These are phyloP conservation scores for Salix suchowensis DNA, from an alignment of 345 rosid species.

Conservation along the genomic window DNA sequence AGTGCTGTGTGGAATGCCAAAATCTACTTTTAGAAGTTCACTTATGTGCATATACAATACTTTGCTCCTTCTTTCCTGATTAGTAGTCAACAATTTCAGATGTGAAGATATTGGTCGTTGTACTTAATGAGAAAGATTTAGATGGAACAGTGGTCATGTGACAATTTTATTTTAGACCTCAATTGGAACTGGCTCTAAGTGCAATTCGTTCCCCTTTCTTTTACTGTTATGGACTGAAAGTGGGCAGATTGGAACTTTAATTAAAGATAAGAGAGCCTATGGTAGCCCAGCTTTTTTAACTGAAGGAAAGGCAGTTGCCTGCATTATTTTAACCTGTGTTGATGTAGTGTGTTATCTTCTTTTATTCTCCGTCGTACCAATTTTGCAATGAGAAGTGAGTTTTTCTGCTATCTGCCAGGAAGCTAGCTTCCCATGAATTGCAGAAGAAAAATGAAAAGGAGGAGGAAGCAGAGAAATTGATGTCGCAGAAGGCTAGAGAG, in stretches of 20 bases:
- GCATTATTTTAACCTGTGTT: background rate
- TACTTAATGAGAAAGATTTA: too few species aligned
- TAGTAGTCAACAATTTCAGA: background rate
- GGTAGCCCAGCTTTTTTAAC: background rate
- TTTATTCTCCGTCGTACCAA: background rate
- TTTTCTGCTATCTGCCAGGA: constrained; percentile 40
- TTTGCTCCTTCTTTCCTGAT: background rate
- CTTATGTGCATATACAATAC: too few species aligned
- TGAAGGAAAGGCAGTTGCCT: background rate
- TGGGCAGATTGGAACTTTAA: background rate
- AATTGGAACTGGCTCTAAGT: background rate
- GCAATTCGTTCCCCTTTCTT: background rate
- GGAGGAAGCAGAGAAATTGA: constrained; percentile 71
- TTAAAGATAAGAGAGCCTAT: background rate
- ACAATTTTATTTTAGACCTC: background rate
- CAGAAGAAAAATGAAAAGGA: constrained; percentile 79
- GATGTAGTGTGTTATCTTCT: background rate
- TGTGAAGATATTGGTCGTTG: background rate
- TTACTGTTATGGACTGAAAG: background rate
- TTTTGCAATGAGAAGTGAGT: constrained; percentile 1
- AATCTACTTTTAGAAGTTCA: too few species aligned
- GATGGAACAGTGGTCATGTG: background rate
- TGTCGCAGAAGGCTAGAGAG: constrained; percentile 69
- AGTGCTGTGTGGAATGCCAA: too few species aligned
- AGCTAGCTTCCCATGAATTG: constrained; percentile 57